A percentile compares a stretch with the other conserved stretches of the same genome.
Evolutionary conservation across 2,329 filamentous ascomycete species (phyloP).

Genomic region (Scedosporium aurantiacum): DNA sequence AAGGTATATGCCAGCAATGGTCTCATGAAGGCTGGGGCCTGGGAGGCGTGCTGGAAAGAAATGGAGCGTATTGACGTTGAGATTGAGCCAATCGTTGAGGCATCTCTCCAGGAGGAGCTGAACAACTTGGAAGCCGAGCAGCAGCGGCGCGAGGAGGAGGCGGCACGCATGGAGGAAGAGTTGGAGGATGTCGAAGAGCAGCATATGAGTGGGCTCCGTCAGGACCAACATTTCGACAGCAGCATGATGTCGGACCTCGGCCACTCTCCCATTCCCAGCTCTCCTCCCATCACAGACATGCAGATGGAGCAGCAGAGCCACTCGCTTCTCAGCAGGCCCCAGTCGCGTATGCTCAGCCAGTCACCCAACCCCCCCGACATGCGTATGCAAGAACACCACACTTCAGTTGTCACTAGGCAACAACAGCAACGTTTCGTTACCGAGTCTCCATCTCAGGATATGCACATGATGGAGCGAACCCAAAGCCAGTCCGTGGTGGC

Average conservation of each 20-base stretch:
- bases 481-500: not conserved
- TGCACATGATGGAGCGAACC: constrained; percentile 1
- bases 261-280: not conserved
- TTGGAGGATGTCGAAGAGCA: constrained; percentile 3
- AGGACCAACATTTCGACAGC: not conserved
- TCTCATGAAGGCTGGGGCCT: constrained; percentile 81
- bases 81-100: constrained; percentile 62
- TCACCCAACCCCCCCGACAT: not conserved
- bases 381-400: constrained; percentile 1
- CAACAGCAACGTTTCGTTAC: not conserved
- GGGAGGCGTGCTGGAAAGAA: constrained; percentile 88
- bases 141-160: constrained; percentile 26
- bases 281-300: not conserved
- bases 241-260: not conserved
- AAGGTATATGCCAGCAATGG: constrained; percentile 94
- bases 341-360: not conserved
- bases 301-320: not conserved
- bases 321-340: not conserved
- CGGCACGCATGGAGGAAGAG: constrained; percentile 10
- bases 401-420: not conserved
- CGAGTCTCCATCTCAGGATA: not conserved
- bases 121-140: constrained; percentile 40
- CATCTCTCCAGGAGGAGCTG: constrained; percentile 47
- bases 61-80: constrained; percentile 99
- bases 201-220: not conserved